These are phyloP conservation scores for Thamnidium elegans DNA, from an alignment of 192 early-diverging fungal species.

Conservation along the genomic window DNA sequence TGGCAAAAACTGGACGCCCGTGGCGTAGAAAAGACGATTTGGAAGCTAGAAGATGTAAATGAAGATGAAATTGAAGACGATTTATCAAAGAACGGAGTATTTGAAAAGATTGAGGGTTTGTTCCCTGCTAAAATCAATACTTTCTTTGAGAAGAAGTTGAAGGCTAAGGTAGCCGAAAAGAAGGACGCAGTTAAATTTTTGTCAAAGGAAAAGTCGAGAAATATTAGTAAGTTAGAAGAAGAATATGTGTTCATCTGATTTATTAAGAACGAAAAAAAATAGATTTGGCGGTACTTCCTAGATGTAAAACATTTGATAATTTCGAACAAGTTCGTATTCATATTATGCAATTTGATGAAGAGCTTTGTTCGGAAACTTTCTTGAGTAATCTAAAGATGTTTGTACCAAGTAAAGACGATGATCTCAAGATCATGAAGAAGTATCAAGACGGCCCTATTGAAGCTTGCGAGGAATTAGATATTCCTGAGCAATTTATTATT, in stretches of 20 bases:
- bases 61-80: conserved; percentile 29
- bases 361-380: conserved; percentile 56
- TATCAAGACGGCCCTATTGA: conserved; percentile 38
- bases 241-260: not conserved
- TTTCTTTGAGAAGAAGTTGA: conserved; percentile 38
- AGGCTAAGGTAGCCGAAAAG: conserved; percentile 42
- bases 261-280: not conserved
- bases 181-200: conserved; percentile 64
- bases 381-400: conserved; percentile 65
- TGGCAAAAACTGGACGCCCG: conserved; percentile 34
- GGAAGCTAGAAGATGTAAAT: conserved; percentile 24
- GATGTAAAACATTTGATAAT: conserved; percentile 33
- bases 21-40: conserved; percentile 30
- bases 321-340: conserved; percentile 57
- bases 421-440: conserved; percentile 24
- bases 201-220: conserved; percentile 62
- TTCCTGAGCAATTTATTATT: conserved; percentile 68
- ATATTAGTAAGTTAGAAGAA: conserved; percentile 41
- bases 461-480: conserved; percentile 51
- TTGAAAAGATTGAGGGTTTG: conserved; percentile 60
- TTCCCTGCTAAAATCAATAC: conserved; percentile 63
- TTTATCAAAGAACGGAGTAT: conserved; percentile 47
- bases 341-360: conserved; percentile 67
- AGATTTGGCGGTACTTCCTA: conserved; percentile 35
- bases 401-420: conserved; percentile 67